Percentiles rank a stretch among this genome's conserved stretches.
Conservation (phyloP, 2,329 filamentous ascomycete species). For the Aureobasidium namibiae region DNA sequence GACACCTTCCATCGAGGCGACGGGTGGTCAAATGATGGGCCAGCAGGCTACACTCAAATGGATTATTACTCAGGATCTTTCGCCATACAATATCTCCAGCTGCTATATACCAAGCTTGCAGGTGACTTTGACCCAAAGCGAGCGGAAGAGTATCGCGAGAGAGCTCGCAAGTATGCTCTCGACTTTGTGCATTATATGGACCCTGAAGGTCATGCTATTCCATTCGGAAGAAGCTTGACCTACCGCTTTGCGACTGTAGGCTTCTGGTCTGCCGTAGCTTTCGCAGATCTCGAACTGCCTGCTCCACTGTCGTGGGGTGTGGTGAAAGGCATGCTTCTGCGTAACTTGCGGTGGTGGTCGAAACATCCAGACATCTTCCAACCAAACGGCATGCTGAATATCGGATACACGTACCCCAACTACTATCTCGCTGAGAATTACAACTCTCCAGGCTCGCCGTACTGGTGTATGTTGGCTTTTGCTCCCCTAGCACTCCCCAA, state of each 20-base stretch:
- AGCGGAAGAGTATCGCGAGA: conserved; percentile 59
- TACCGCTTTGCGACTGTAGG: conserved; percentile 83
- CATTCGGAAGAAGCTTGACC: conserved; percentile 68
- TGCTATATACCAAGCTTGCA: conserved; percentile 66
- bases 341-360: conserved; percentile 74
- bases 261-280: conserved; percentile 72
- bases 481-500: conserved; percentile 63
- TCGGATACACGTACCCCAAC: conserved; percentile 72
- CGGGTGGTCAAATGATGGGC: conserved; percentile 73
- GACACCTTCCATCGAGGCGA: conserved; percentile 75
- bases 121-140: conserved; percentile 56
- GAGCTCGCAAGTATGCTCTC: conserved; percentile 57
- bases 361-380: conserved; percentile 68
- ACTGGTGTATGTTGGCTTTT: conserved; percentile 74
- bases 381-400: conserved; percentile 62
- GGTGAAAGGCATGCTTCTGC: conserved; percentile 65
- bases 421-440: conserved; percentile 80
- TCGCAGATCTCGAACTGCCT: conserved; percentile 65
- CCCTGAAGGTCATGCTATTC: conserved; percentile 60
- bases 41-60: conserved; percentile 72
- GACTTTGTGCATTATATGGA: conserved; percentile 73
- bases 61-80: conserved; percentile 80
- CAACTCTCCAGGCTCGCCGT: conserved; percentile 64
- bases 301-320: conserved; percentile 68
- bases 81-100: conserved; percentile 71